Conservation (phyloP, 345 rosid genomes). For the Aegle marmelos region DNA sequence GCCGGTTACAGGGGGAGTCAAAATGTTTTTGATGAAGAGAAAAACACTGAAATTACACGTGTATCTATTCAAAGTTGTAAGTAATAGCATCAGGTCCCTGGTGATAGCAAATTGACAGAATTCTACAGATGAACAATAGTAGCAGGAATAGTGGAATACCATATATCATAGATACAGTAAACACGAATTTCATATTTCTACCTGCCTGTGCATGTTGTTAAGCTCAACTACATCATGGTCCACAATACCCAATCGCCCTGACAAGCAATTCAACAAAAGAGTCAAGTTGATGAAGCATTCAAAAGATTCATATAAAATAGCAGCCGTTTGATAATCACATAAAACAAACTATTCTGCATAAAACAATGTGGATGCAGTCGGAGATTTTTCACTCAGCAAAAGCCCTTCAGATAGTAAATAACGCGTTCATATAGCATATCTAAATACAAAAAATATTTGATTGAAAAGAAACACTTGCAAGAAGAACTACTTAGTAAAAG, state of each 20-base stretch:
- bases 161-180: neutral
- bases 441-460: no score
- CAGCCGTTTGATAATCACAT: neutral
- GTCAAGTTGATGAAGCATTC: neutral
- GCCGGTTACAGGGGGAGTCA: neutral
- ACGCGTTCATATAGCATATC: neutral
- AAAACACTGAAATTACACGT: neutral
- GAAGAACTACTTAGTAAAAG: neutral
- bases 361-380: neutral
- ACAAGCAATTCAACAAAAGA: constrained; percentile 4
- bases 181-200: constrained; percentile 21
- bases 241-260: constrained; percentile 88
- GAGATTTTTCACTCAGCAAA: neutral
- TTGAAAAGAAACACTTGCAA: neutral
- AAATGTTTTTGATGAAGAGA: neutral
- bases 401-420: neutral
- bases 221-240: constrained; percentile 96
- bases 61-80: neutral
- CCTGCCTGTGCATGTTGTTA: constrained; percentile 99
- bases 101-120: neutral
- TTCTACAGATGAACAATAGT: neutral
- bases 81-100: neutral
- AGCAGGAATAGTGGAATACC: neutral
- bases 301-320: neutral
- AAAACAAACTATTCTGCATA: neutral